Evolutionary conservation across 2,329 filamentous ascomycete genomes (phyloP), one percentile per base, ranked within the genome.

Genomic region (Diaporthe ilicicola): DNA sequence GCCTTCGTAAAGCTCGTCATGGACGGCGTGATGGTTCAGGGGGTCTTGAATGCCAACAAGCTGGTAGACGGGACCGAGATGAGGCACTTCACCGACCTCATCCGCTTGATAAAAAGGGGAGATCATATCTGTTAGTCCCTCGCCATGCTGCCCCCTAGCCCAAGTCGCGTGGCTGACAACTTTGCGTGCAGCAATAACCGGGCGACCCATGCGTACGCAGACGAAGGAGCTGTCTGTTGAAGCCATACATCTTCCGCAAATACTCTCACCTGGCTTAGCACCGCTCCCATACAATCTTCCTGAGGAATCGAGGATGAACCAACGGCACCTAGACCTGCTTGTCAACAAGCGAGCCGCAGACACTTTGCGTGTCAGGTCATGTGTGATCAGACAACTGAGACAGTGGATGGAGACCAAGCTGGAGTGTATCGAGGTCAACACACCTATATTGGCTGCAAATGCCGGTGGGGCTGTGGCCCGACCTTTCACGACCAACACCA

Each of bases 401-500:
- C 87, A 88, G 7, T 98, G 98, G 77, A 84, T 94, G 67, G 50
- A 66, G 37, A 66, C 51, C n/a, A 64, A 39, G 4, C 37, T 73
- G 34, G 61, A 65, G 34, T 73, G 71, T 27, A 62, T 46, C 3
- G 95, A 98, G 82, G 94, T 98, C 56, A 93, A 93, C 76, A 99
- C 96, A 0, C 96, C 96, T 0, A 94, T 98, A 70, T 86, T 99
- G 66, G 91, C 93, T 9, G 90, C 92, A 56, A 88, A 91, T 62
- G 94, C 95, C 1, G 93, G 94, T n/a, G 96, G 96, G 50, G 96
- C 96, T 5, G 87, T 91, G 48, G 96, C 96, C 1, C 91, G 93
- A 61, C 94, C 96, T 0, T 99, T 99, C 79, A 86, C 91, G 74
- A 98, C 95, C 0, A 83, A 85, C 54, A 91, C 94, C 10, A 93